Base-by-base conservation (phyloP, 2,329 filamentous ascomycete species). In the Trichoderma simmonsii region DNA sequence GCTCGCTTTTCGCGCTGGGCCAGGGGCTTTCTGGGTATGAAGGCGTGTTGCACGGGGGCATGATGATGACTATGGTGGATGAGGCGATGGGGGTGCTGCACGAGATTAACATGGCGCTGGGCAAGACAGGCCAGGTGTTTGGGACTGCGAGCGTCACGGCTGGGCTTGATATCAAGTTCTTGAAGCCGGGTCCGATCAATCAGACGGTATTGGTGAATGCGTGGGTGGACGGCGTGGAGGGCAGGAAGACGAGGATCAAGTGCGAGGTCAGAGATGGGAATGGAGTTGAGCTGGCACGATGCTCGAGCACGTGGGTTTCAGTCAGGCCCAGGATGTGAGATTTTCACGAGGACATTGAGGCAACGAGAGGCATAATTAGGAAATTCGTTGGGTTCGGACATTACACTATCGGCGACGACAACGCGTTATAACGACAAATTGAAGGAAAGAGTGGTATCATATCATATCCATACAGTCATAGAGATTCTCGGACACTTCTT, bases 51-150 rank as follows among this genome's bases (percentile, higher is more conserved):
- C 82, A 83, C 69, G 82, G 82, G 7, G 82, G 82, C 12, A 73
- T 83, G 60, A 75, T 77, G 9, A 78, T 79, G 43, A 75, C 81
- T 6, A 73, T 83, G 68, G 72, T 81, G 28, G 82, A 84, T 62
- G 82, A 83, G 77, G 74, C 79, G 6, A 79, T 82, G 74, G 81
- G 81, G 4, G 75, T 76, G 2, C 71, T 84, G 21, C 78, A 80
- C 26, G 81, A 83, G 64, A 74, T 82, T 7, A 84, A 84, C 32
- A 70, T 74, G 24, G 78, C 77, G 0, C 73, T 83, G 48, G 77
- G 77, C 2, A 81, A 82, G 72, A 70, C 77, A 1, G 77, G 76
- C 0, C 73, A 75, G 14, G 73, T 77, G 0, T 81, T 79, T 56
- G 73, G 73, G 60, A 75, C 76, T 2, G 75, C 74, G 43, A 80